Evolutionary conservation across 1,284 basidiomycete species (phyloP).

Genomic region (Melanopsichium pennsylvanicum): DNA sequence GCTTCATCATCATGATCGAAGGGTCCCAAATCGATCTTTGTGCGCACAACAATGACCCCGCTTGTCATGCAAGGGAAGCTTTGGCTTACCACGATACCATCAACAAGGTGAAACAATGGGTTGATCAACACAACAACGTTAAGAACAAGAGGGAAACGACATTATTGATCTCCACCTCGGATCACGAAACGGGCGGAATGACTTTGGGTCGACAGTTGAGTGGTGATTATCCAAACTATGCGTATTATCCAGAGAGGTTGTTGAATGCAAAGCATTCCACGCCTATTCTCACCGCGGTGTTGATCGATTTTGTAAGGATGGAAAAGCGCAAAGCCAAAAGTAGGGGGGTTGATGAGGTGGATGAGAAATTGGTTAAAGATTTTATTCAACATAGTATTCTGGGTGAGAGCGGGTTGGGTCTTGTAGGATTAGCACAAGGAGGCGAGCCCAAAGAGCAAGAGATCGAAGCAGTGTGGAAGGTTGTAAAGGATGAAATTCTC

Average conservation of each 20-base stretch:
- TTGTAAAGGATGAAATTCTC: conserved; percentile 29
- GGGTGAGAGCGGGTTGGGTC: conserved; percentile 32
- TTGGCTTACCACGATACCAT: conserved; percentile 66
- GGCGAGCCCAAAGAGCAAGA: conserved; percentile 51
- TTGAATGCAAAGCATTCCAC: conserved; percentile 64
- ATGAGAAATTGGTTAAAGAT: conserved; percentile 19
- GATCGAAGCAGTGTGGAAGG: conserved; percentile 49
- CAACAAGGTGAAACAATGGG: conserved; percentile 58
- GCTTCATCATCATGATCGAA: conserved; percentile 63
- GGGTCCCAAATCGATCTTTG: conserved; percentile 63
- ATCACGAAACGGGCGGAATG: conserved; percentile 68
- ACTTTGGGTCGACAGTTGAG: conserved; percentile 65
- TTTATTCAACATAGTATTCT: conserved; percentile 44
- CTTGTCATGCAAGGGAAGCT: conserved; percentile 62
- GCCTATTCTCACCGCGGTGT: conserved; percentile 51
- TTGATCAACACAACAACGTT: conserved; percentile 59
- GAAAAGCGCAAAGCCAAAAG: conserved; percentile 1
- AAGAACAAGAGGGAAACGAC: conserved; percentile 57
- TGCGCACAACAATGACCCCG: conserved; percentile 57
- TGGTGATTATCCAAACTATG: conserved; percentile 60
- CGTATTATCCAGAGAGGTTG: conserved; percentile 66
- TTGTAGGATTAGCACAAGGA: conserved; percentile 14
- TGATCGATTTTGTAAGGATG: conserved; percentile 45
- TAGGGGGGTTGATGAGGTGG: background rate
- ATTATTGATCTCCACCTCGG: conserved; percentile 65